Base-by-base conservation (phyloP, 768 basidiomycete genomes). In the Tephrocybe sp. region DNA sequence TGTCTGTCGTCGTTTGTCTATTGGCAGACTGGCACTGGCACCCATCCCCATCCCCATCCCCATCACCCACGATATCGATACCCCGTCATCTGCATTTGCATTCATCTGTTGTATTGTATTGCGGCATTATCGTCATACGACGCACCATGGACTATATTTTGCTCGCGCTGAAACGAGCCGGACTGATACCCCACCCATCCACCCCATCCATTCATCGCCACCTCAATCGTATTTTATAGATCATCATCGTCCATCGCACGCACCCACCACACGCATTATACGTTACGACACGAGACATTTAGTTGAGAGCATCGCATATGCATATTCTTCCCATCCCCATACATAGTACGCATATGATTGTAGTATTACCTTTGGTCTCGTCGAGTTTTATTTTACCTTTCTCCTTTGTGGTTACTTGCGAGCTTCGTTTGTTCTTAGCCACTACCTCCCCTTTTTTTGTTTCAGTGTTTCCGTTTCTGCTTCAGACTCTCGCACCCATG, bases 311-410 rank as follows among this genome's bases (percentile, higher is more conserved):
- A 57, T 57, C 52, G 55, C 50, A 49, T 52, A 36, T 34, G 26
- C 44, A 42, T 59, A 38, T 36, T 39, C 42, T 36, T 36, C 45
- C 20, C 39, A 16, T 47, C 38, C 39, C 39, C 45, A 34, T 32
- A 36, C 22, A 42, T 40, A 16, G 72, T 73, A 62, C 61, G 64
- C 70, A 74, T 62, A 64, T 53, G 54, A 55, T 62, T 64, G 58
- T 62, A 54, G 54, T 60, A 59, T 58, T 62, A 62, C 50, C 54
- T 65, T 61, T 61, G 60, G 64, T 58, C 65, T 56, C 62, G 62
- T 65, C 55, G 55, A 57, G 55, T 57, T 42, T 57, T 59, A 60
- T 47, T 20, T 49, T 56, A 48, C 39, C 31, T 32, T 56, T 48
- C 58, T 49, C 20, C 31, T 43, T 57, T 22, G 55, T 49, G 11